Base-by-base conservation (phyloP, 2,329 filamentous ascomycete genomes). In the Aspergillus costaricaensis region DNA sequence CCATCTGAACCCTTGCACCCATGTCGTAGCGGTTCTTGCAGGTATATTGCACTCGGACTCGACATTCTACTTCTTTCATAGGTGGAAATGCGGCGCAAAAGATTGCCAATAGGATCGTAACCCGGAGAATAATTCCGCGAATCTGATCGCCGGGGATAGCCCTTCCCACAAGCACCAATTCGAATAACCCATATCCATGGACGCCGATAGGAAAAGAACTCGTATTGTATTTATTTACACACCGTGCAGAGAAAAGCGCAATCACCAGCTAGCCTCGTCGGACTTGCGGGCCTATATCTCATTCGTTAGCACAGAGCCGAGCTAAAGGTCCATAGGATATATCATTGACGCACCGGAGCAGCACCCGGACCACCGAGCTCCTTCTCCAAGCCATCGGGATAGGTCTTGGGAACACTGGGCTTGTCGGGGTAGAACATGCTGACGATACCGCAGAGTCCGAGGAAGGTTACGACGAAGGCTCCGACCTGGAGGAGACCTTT, bases 321-420 rank as follows among this genome's bases (percentile, higher is more conserved):
- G 17, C 41, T 19, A 7, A 23, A 6, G 21, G 19, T 23, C 19
- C 21, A 44, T 44, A 21, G 25, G 12, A 23, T 9, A 39, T 3
- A 30, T 52, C 21, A 53, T 56, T 30, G 58, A 83, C 89, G 78
- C 80, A 91, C 90, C 78, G 85, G 82, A 56, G 87, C 62, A 59
- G 88, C 88, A 70, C 85, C 85, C 27, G 85, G 76, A 9, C 91
- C 91, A 62, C 91, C 91, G 61, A 95, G 79, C 74, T 94, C 91
- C 71, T 84, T 83, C 76, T 91, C 85, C 65, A 95, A 76, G 21
- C 91, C 91, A 65, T 83, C 87, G 21, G 76, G 74, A 71, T 88
- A 95, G 68, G 89, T 88, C 61, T 87, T 85, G 9, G 90, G 90
- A 64, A 82, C 87, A 32, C 88, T 85, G 48, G 84, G 84, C 75